Evolutionary conservation across 2,329 filamentous ascomycete species (phyloP).

Genomic region (Hymenoscyphus fructigenus): DNA sequence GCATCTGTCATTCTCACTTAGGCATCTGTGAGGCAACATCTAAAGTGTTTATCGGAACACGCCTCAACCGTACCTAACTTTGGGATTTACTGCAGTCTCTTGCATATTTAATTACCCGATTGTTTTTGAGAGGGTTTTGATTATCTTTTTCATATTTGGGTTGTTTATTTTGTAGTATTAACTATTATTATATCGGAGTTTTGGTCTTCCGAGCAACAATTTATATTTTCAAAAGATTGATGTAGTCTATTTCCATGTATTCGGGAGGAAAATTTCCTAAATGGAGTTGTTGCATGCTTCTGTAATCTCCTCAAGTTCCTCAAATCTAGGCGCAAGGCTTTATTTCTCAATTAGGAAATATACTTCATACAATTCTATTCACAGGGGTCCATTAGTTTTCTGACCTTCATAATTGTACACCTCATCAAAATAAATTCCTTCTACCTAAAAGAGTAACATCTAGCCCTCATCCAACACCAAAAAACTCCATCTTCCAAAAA

Average conservation of each 20-base stretch:
- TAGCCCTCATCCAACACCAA: not conserved
- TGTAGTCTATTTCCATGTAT: not conserved
- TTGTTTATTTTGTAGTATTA: not conserved
- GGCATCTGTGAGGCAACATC: not conserved
- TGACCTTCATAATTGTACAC: not conserved
- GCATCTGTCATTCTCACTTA: slow-evolving; percentile 4
- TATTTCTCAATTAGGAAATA: not conserved
- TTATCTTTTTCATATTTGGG: not conserved
- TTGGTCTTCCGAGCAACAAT: not conserved
- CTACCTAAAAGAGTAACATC: not conserved
- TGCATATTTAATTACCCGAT: not conserved
- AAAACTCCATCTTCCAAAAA: not conserved
- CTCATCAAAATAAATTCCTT: not conserved
- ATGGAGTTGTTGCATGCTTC: not conserved
- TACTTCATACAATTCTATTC: not conserved
- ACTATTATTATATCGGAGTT: not conserved
- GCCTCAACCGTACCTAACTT: slow-evolving; percentile 5
- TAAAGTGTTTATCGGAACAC: not conserved
- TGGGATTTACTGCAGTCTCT: not conserved
- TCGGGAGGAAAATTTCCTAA: not conserved
- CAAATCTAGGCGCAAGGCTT: not conserved
- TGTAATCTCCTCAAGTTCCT: not conserved
- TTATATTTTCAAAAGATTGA: not conserved
- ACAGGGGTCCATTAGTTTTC: not conserved
- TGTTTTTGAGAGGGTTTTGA: not conserved